Evolutionary conservation across 345 rosid genomes (phyloP), one percentile per base, ranked within the genome.

Genomic region (Moricandia arvensis): DNA sequence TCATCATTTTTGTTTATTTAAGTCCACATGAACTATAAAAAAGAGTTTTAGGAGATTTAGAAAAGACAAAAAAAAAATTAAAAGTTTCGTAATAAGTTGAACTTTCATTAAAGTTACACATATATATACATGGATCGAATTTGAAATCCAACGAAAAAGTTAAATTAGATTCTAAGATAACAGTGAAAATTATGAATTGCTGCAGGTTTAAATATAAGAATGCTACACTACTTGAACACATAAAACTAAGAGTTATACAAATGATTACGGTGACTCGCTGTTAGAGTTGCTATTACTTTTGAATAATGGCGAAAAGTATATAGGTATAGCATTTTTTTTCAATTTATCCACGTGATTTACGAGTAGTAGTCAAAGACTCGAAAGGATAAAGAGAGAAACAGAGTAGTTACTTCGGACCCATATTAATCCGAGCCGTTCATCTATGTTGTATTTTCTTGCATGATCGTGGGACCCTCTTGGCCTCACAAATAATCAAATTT

Each of bases 341-440:
- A 69, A 62, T 17, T 37, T 62, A 47, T 69, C 65, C 74, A 76
- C 63, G 80, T 76, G 80, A 76, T 54, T 53, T 53, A 59, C 13
- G 21, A 69, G 70, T 63, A 53, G 49, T 63, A 76, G 69, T 62
- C 65, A 76, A 75, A 29, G 15, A 51, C 63, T 53, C 31, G 61
- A 51, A 62, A 53, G 63, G 59, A 69, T 62, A 76, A 69, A 62
- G 37, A 76, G 69, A 38, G 34, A 41, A 37, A 12, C 74, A 37
- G 12, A 51, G 64, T 75, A 6, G 16, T 16, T 47, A n/a, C 24
- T 21, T 21, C 2, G 45, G 69, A 37, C 79, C 69, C 38, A 11
- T 4, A 35, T 60, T 35, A 16, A 76, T 53, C 59, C 29, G 12
- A 76, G 37, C 75, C 65, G 79, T 62, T 69, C 13, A 69, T 62